These are phyloP conservation scores for Ceratobasidium sp. DNA, from an alignment of 1,284 basidiomycete species.

Conservation along the genomic window DNA sequence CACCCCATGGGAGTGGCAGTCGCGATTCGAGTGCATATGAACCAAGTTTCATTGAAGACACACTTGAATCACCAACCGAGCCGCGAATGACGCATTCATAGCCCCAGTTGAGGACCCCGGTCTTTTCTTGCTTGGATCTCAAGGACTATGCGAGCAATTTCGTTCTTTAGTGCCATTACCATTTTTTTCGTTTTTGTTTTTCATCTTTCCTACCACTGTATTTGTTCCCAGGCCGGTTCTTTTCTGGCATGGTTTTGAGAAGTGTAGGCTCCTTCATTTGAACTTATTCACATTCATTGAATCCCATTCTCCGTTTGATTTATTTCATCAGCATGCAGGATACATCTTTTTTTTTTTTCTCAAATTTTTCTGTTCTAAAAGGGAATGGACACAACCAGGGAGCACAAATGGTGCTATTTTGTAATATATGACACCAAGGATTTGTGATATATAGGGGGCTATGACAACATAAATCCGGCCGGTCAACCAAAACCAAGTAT, in stretches of 20 bases:
- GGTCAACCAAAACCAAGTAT: conserved; percentile 1
- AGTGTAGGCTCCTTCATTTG: conserved; percentile 1
- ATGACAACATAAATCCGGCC: conserved; percentile 18
- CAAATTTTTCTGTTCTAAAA: background rate
- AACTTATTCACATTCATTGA: background rate
- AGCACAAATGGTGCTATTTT: conserved; percentile 12
- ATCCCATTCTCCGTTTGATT: background rate
- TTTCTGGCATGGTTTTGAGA: conserved; percentile 8
- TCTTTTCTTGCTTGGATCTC: background rate
- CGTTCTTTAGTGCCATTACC: background rate
- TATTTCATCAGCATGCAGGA: background rate
- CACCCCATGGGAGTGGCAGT: conserved; percentile 16
- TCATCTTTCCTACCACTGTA: conserved; percentile 12
- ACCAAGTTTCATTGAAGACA: conserved; percentile 32
- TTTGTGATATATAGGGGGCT: background rate
- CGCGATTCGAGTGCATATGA: conserved; percentile 36
- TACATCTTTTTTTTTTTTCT: background rate
- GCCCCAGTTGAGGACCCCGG: background rate
- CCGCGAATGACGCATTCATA: conserved; percentile 32
- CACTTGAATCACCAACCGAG: conserved; percentile 23
- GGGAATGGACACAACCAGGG: conserved; percentile 1
- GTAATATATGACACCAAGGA: conserved; percentile 10
- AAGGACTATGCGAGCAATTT: background rate
- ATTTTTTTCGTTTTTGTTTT: conserved; percentile 1
- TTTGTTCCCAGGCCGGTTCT: conserved; percentile 20